phyloP scores from a whole-genome alignment of 2,329 filamentous ascomycete species.

The Didymella pinodella region DNA sequence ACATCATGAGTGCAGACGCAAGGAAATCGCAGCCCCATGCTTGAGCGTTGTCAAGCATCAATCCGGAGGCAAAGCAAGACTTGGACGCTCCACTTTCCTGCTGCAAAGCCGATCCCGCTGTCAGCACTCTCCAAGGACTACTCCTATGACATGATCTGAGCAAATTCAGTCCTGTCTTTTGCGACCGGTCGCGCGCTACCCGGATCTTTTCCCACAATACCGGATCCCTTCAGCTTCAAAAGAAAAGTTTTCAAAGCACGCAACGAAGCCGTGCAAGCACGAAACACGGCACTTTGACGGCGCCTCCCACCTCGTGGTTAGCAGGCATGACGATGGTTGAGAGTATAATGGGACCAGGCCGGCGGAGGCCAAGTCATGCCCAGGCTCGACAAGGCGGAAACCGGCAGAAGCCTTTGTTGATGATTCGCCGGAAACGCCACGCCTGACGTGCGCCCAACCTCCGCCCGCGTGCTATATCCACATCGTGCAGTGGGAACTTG shows the following conservation, averaged over 20 bases:
- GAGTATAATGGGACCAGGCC: constrained; percentile 17
- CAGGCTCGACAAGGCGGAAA: constrained; percentile 37
- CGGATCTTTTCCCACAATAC: background rate
- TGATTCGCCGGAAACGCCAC: constrained; percentile 31
- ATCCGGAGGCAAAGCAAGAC: constrained; percentile 1
- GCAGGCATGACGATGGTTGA: constrained; percentile 9
- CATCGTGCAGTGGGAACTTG: constrained; percentile 37
- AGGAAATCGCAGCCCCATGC: background rate
- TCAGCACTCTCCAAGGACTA: background rate
- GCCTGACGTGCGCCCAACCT: constrained; percentile 41
- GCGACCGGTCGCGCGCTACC: background rate
- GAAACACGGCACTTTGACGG: constrained; percentile 2
- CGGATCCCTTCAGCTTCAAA: background rate
- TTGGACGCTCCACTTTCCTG: constrained; percentile 8
- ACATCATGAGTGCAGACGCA: background rate
- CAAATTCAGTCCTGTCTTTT: background rate
- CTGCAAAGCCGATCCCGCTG: constrained; percentile 14
- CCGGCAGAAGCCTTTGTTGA: constrained; percentile 27
- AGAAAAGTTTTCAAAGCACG: constrained; percentile 8
- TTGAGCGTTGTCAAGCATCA: constrained; percentile 6
- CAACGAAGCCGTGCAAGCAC: constrained; percentile 17
- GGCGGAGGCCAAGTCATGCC: constrained; percentile 39
- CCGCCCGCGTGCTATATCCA: constrained; percentile 26
- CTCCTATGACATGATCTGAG: background rate
- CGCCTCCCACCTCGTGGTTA: constrained; percentile 5